These are phyloP conservation scores for Hippophae tibetana DNA, from an alignment of 306 rosid genomes.

Conservation along the genomic window DNA sequence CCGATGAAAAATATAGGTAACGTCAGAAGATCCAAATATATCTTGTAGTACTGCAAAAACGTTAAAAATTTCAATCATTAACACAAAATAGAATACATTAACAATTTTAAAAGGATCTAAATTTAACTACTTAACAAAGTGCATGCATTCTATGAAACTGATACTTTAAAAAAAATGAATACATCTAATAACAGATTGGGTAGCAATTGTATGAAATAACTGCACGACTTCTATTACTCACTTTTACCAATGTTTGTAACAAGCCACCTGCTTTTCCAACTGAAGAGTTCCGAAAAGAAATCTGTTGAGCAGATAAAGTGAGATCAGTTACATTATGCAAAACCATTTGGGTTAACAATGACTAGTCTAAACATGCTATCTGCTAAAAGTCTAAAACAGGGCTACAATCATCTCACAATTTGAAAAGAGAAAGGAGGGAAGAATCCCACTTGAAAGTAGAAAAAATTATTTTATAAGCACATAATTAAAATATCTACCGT, in stretches of 20 bases:
- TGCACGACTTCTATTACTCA: slow-evolving; percentile 34
- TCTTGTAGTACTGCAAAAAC: slow-evolving; percentile 60
- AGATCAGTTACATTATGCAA: slow-evolving; percentile 22
- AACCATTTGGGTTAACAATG: not conserved
- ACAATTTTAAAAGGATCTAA: not conserved
- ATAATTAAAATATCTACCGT: too few relatives aligned
- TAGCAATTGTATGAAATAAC: slow-evolving; percentile 5
- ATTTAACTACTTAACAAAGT: not conserved
- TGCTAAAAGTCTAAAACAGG: not conserved
- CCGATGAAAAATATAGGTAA: slow-evolving; percentile 37
- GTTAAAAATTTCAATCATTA: slow-evolving; percentile 21
- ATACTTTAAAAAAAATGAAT: not conserved
- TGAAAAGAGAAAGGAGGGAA: too few relatives aligned
- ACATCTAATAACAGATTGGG: not conserved
- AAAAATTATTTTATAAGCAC: too few relatives aligned
- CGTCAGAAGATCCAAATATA: slow-evolving; percentile 52
- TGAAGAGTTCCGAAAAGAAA: slow-evolving; percentile 42
- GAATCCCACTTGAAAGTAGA: too few relatives aligned
- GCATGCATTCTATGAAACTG: too few relatives aligned
- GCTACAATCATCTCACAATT: too few relatives aligned
- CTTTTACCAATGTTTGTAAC: slow-evolving; percentile 40
- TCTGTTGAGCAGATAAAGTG: slow-evolving; percentile 34
- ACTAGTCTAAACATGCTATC: slow-evolving; percentile 11
- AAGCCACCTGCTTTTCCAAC: slow-evolving; percentile 29
- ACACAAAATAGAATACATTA: not conserved